These are phyloP conservation scores for Lagenaria siceraria DNA, from an alignment of 306 rosid species.

Conservation along the genomic window DNA sequence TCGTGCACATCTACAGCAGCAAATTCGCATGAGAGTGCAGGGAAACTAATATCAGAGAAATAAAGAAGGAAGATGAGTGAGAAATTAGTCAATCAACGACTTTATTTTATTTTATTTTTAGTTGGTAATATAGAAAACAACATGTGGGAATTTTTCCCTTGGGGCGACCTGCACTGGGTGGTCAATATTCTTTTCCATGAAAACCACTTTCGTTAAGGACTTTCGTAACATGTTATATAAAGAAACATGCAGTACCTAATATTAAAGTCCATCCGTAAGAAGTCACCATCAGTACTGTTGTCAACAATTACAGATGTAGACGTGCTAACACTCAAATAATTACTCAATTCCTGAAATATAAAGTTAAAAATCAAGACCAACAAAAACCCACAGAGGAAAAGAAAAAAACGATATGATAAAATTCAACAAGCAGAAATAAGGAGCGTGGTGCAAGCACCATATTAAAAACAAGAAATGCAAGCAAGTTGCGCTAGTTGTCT, in stretches of 20 bases:
- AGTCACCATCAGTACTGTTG: conserved; percentile 79
- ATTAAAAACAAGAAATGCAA: not conserved
- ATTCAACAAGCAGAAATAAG: not conserved
- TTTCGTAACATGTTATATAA: not conserved
- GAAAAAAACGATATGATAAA: not conserved
- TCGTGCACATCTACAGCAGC: conserved; percentile 89
- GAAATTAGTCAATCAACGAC: not conserved
- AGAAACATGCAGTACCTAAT: conserved; percentile 41
- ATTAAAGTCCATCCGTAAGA: conserved; percentile 72
- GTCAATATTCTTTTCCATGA: not conserved
- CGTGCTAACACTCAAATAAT: conserved; percentile 69
- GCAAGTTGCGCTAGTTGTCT: not conserved
- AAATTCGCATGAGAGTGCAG: conserved; percentile 92
- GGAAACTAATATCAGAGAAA: conserved; percentile 60
- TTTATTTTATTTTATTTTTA: not conserved
- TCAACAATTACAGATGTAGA: conserved; percentile 87
- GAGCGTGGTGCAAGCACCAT: not conserved
- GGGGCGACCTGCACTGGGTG: no score
- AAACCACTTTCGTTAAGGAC: not conserved
- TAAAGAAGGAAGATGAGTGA: not conserved
- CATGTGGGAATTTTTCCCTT: not conserved
- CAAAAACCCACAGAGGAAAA: not conserved
- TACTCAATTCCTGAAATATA: conserved; percentile 66
- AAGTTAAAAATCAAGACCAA: not conserved
- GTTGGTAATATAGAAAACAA: not conserved